Percentiles rank a stretch among this genome's conserved stretches.
Evolutionary conservation across 257 asterid species (phyloP).

Genomic region (Lithospermum erythrorhizon): DNA sequence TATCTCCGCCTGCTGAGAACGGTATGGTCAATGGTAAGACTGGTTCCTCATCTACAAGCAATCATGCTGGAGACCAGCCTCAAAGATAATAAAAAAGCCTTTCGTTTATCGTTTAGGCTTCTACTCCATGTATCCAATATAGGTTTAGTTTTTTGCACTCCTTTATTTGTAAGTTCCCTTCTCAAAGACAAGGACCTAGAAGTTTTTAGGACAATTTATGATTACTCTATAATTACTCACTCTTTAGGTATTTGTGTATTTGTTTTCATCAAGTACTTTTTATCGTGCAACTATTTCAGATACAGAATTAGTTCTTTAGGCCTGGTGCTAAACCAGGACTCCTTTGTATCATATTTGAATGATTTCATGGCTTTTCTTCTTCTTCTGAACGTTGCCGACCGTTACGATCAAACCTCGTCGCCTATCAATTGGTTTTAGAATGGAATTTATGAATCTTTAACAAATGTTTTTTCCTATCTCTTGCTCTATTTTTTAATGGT

Average conservation of each 20-base stretch:
- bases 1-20: slow-evolving; percentile 57
- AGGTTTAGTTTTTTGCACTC: slow-evolving; percentile 40
- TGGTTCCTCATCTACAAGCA: slow-evolving; percentile 62
- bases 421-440: too few species aligned
- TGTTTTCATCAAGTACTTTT: neutral
- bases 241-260: slow-evolving; percentile 14
- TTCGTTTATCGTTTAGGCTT: slow-evolving; percentile 6
- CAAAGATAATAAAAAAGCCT: slow-evolving; percentile 41
- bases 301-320: too few species aligned
- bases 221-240: slow-evolving; percentile 1
- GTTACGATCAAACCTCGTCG: too few species aligned
- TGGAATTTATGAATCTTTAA: too few species aligned
- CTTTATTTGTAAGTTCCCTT: slow-evolving; percentile 17
- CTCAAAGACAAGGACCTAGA: slow-evolving; percentile 24
- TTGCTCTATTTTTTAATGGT: too few species aligned
- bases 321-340: too few species aligned
- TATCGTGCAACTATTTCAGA: neutral
- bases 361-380: too few species aligned
- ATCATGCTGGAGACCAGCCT: slow-evolving; percentile 63
- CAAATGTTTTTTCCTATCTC: too few species aligned
- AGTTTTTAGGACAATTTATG: slow-evolving; percentile 20
- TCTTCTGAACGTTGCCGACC: too few species aligned
- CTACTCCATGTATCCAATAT: slow-evolving; percentile 38
- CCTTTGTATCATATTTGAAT: too few species aligned
- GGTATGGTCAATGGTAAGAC: slow-evolving; percentile 51